phyloP scores from a whole-genome alignment of 208 protist species.

The Phytomonas sp. region DNA sequence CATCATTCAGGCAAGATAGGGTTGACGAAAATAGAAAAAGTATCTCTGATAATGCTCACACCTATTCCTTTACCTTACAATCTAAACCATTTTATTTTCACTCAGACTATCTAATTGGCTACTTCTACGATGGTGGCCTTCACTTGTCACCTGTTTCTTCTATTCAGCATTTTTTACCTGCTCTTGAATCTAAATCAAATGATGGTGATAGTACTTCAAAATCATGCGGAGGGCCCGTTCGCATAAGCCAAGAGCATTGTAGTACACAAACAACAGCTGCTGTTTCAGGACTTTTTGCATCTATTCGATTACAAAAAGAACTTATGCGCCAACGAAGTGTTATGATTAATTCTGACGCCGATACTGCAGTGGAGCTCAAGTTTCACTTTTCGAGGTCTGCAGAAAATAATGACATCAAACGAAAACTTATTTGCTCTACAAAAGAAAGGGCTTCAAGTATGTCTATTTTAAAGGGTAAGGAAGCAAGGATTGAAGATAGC shows the following conservation, averaged over 20 bases:
- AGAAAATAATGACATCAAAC: constrained; percentile 50
- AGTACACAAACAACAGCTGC: constrained; percentile 27
- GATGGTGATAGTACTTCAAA: constrained; percentile 7
- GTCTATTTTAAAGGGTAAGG: neutral
- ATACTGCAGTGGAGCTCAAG: constrained; percentile 37
- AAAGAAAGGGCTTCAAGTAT: constrained; percentile 17
- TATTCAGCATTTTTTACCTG: constrained; percentile 32
- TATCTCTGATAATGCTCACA: constrained; percentile 18
- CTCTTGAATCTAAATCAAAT: neutral
- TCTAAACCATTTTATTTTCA: constrained; percentile 56
- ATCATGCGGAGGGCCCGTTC: constrained; percentile 12
- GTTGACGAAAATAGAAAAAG: neutral
- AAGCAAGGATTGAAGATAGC: constrained; percentile 35
- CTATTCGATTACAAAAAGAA: constrained; percentile 60
- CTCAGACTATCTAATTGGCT: constrained; percentile 63
- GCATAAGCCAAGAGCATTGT: constrained; percentile 28
- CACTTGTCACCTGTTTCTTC: constrained; percentile 64
- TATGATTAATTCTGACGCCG: constrained; percentile 58
- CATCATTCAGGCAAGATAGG: constrained; percentile 29
- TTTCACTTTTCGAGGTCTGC: constrained; percentile 36
- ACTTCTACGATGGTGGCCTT: constrained; percentile 38
- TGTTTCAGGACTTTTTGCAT: constrained; percentile 31
- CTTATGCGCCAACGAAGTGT: constrained; percentile 64
- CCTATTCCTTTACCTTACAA: constrained; percentile 60
- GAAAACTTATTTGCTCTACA: constrained; percentile 31